These are phyloP conservation scores for Phoma sp. DNA, from an alignment of 2,329 filamentous ascomycete genomes.

Conservation along the genomic window DNA sequence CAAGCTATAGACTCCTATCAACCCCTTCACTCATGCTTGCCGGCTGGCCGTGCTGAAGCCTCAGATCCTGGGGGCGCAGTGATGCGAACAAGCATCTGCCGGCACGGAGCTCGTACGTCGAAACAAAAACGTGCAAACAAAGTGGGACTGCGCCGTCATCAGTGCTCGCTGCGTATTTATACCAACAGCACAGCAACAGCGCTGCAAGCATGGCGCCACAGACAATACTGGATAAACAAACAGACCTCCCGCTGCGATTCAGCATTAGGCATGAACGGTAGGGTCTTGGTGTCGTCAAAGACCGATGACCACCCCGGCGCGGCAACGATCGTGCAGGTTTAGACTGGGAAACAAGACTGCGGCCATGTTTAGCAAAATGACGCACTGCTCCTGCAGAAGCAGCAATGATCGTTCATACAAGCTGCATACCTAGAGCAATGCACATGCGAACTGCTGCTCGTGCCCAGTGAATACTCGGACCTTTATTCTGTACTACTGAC, in stretches of 20 bases:
- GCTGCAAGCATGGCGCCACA: constrained; percentile 8
- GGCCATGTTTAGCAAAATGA: constrained; percentile 10
- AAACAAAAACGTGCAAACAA: constrained; percentile 28
- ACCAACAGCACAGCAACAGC: constrained; percentile 1
- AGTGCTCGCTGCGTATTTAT: constrained; percentile 5
- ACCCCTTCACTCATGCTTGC: neutral
- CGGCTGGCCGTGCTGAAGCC: constrained; percentile 1
- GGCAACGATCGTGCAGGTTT: constrained; percentile 3
- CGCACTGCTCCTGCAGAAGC: constrained; percentile 13
- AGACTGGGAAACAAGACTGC: constrained; percentile 10
- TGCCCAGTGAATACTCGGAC: constrained; percentile 21
- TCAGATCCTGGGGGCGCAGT: constrained; percentile 7
- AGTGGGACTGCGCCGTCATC: constrained; percentile 15
- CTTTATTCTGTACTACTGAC: constrained; percentile 9
- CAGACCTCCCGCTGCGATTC: neutral
- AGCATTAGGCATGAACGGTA: too few species aligned
- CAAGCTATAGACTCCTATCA: neutral
- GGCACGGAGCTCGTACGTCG: constrained; percentile 10
- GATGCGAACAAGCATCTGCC: constrained; percentile 10
- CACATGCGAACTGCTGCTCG: constrained; percentile 17
- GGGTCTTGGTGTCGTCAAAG: constrained; percentile 2
- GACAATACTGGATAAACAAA: neutral
- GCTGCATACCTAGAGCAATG: constrained; percentile 16
- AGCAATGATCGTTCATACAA: constrained; percentile 10
- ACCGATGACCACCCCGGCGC: constrained; percentile 8